Evolutionary conservation across 2,329 filamentous ascomycete genomes (phyloP).

Genomic region (Aspergillus aculeatinus): DNA sequence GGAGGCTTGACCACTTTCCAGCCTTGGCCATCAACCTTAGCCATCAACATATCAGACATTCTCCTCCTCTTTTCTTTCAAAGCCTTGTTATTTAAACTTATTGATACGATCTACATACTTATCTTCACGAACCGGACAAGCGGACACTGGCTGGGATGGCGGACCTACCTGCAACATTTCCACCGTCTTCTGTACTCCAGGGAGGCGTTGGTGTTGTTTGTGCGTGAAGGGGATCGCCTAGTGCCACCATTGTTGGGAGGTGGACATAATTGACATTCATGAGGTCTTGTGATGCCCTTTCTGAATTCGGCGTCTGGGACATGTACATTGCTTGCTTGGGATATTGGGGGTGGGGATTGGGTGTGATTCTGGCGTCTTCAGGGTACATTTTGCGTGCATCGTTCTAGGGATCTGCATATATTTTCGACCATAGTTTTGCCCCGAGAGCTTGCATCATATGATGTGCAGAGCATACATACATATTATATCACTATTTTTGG

Average conservation of each 20-base stretch:
- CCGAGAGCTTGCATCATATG: constrained; percentile 1
- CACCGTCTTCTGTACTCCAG: constrained; percentile 1
- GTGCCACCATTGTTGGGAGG: not conserved
- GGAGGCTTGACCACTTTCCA: not conserved
- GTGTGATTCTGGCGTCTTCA: constrained; percentile 19
- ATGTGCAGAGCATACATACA: constrained; percentile 1
- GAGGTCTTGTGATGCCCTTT: not conserved
- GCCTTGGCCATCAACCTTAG: not conserved
- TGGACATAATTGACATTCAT: not conserved
- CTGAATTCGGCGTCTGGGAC: constrained; percentile 18
- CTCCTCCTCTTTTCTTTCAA: constrained; percentile 12
- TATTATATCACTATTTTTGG: not conserved
- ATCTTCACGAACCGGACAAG: constrained; percentile 13
- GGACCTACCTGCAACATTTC: constrained; percentile 6
- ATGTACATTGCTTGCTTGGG: constrained; percentile 27
- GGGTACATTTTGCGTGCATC: constrained; percentile 17
- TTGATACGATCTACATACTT: constrained; percentile 26
- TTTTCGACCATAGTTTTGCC: constrained; percentile 1
- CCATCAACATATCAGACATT: constrained; percentile 3
- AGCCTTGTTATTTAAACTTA: constrained; percentile 22
- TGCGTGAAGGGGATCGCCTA: not conserved
- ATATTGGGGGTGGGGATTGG: constrained; percentile 17
- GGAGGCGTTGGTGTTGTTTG: not conserved
- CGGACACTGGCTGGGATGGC: constrained; percentile 3
- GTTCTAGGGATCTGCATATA: constrained; percentile 8